These are phyloP conservation scores for Endocladia muricata DNA, from an alignment of 31 red algal species.

Conservation along the genomic window DNA sequence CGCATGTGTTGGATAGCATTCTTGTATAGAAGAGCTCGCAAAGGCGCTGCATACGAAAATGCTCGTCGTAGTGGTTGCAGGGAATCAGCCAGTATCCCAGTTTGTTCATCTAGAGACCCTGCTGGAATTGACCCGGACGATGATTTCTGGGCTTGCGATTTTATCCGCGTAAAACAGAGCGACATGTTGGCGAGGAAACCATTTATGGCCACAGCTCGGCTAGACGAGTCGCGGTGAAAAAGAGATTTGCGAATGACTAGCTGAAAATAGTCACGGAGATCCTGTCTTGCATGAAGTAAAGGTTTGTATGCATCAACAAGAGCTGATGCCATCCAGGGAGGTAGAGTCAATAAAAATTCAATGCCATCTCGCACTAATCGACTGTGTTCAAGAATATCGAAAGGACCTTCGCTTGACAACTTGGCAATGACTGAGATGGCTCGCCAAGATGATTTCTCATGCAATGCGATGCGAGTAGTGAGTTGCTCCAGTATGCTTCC, in stretches of 20 bases:
- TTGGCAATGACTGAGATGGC: slow-evolving; percentile 21
- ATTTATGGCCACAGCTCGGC: slow-evolving; percentile 52
- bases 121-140: not conserved
- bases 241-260: slow-evolving; percentile 52
- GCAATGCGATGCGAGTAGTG: slow-evolving; percentile 40
- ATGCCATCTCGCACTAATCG: slow-evolving; percentile 49
- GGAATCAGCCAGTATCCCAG: slow-evolving; percentile 36
- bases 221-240: slow-evolving; percentile 51
- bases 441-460: slow-evolving; percentile 43
- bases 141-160: too few species aligned
- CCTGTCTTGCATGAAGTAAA: slow-evolving; percentile 27
- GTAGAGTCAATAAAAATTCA: slow-evolving; percentile 50
- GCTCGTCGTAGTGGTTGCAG: slow-evolving; percentile 54
- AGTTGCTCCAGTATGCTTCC: slow-evolving; percentile 47
- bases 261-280: slow-evolving; percentile 54
- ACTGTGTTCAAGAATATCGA: slow-evolving; percentile 35
- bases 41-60: slow-evolving; percentile 52
- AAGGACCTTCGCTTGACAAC: slow-evolving; percentile 25
- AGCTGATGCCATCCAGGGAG: slow-evolving; percentile 44
- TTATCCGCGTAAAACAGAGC: not conserved
- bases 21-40: slow-evolving; percentile 54
- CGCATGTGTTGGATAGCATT: slow-evolving; percentile 22
- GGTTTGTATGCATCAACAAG: slow-evolving; percentile 57
- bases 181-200: slow-evolving; percentile 33
- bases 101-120: slow-evolving; percentile 1